Base-by-base conservation (phyloP, 1,139 yeast genomes). In the Suhomyces bolitotheri region DNA sequence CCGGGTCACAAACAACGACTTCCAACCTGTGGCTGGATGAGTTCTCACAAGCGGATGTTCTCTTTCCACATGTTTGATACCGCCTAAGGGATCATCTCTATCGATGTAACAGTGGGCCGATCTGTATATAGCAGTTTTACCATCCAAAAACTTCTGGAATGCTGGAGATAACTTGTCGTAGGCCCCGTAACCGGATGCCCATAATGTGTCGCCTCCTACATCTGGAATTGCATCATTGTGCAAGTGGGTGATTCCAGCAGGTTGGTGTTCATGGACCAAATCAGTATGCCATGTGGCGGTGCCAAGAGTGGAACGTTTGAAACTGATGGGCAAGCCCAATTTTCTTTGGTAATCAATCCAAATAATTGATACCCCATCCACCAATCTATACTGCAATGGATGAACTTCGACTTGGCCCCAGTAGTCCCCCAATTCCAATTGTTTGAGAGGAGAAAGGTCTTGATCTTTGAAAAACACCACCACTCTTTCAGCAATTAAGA, bases 11-110 rank as follows among this genome's bases (percentile, higher is more conserved):
- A 48, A 70, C 47, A 73, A 56, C 4, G 69, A 59, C 52, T 73
- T 73, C 77, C 77, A 71, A 3, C 78, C 78, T 20, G 79, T 73
- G 10, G 69, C 76, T 12, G 79, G 79, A 43, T 73, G 76, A 2
- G 77, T 72, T 54, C 76, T 62, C 19, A 73, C 63, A 14, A 73
- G 24, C 2, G 77, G 77, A 46, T 73, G 78, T 36, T 56, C 63
- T 46, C 74, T 60, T 40, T 67, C 73, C 33, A 70, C 52, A 34
- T 40, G 50, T 49, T 60, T 62, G 16, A 72, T 69, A 9, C 76
- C 76, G 27, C 55, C 48, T 37, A 71, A 58, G 23, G 74, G 72
- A 45, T 71, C 67, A 44, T 50, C 53, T 31, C 71, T 52, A 47
- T 68, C 73, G 34, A 68, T 39, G 44, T 71, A 71, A n/a, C 46